phyloP scores from a whole-genome alignment of 768 basidiomycete genomes.

The Suillus decipiens region DNA sequence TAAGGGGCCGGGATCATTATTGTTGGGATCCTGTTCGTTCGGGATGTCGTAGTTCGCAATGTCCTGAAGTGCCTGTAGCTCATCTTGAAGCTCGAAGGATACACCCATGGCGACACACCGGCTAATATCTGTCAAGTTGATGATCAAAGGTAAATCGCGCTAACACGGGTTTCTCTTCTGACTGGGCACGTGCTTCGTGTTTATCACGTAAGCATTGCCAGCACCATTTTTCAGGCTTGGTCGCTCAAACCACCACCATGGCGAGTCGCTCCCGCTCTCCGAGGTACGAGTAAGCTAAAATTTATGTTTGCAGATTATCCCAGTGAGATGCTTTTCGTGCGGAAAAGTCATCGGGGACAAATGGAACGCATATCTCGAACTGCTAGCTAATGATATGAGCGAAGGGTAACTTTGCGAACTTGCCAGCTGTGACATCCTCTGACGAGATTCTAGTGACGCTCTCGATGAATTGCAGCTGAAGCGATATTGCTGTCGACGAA shows the following conservation, averaged over 20 bases:
- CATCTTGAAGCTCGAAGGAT: constrained; percentile 77
- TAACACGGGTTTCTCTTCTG: constrained; percentile 10
- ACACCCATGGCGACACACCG: constrained; percentile 33
- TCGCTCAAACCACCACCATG: constrained; percentile 24
- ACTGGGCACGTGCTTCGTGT: constrained; percentile 27
- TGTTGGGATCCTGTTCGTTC: constrained; percentile 63
- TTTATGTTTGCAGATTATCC: constrained; percentile 71
- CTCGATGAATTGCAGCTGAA: constrained; percentile 88
- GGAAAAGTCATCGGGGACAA: constrained; percentile 98
- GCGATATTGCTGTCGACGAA: constrained; percentile 94
- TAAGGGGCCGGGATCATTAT: constrained; percentile 53
- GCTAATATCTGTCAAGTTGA: constrained; percentile 9
- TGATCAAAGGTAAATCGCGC: constrained; percentile 15
- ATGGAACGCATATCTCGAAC: constrained; percentile 85
- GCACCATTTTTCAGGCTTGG: not conserved
- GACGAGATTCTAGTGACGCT: constrained; percentile 62
- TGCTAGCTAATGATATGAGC: constrained; percentile 76
- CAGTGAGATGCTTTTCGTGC: constrained; percentile 94
- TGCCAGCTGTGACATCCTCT: constrained; percentile 6
- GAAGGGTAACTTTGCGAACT: constrained; percentile 65
- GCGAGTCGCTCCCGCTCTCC: constrained; percentile 14
- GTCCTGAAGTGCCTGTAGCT: constrained; percentile 67
- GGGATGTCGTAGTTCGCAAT: constrained; percentile 62
- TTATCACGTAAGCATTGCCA: constrained; percentile 14
- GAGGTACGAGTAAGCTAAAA: not conserved